Evolutionary conservation across 1,284 basidiomycete species (phyloP).

Genomic region (Ceratobasidium sp.): DNA sequence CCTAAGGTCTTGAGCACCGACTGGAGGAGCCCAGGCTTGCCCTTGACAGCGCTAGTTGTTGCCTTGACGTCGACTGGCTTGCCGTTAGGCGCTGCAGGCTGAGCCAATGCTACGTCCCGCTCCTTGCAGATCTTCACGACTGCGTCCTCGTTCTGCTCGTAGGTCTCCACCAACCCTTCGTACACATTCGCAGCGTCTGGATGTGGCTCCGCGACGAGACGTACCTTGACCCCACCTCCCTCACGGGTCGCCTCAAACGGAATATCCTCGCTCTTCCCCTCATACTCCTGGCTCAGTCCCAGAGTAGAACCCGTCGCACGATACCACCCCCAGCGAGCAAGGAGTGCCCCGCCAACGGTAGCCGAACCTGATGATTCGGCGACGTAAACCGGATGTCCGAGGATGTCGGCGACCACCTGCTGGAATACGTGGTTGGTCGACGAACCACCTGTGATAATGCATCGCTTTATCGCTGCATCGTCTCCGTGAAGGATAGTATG

Average conservation of each 20-base stretch:
- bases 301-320: constrained; percentile 51
- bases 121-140: constrained; percentile 9
- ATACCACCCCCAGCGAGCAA: constrained; percentile 79
- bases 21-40: neutral
- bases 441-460: constrained; percentile 84
- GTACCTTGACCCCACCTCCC: constrained; percentile 46
- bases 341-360: constrained; percentile 73
- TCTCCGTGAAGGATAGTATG: constrained; percentile 64
- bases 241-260: constrained; percentile 54
- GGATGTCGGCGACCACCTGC: constrained; percentile 81
- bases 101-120: neutral
- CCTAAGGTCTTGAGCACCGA: neutral
- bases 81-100: neutral
- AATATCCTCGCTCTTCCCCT: constrained; percentile 73
- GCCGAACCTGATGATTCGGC: constrained; percentile 71
- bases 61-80: neutral
- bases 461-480: constrained; percentile 63
- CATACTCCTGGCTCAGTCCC: constrained; percentile 51
- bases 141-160: constrained; percentile 61
- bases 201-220: constrained; percentile 69
- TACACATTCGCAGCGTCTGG: constrained; percentile 55
- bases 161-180: constrained; percentile 54
- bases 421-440: constrained; percentile 79
- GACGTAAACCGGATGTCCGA: constrained; percentile 76
- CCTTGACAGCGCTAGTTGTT: neutral